These are phyloP conservation scores for Yamadazyma olivae DNA, from an alignment of 805 yeast species.

Conservation along the genomic window DNA sequence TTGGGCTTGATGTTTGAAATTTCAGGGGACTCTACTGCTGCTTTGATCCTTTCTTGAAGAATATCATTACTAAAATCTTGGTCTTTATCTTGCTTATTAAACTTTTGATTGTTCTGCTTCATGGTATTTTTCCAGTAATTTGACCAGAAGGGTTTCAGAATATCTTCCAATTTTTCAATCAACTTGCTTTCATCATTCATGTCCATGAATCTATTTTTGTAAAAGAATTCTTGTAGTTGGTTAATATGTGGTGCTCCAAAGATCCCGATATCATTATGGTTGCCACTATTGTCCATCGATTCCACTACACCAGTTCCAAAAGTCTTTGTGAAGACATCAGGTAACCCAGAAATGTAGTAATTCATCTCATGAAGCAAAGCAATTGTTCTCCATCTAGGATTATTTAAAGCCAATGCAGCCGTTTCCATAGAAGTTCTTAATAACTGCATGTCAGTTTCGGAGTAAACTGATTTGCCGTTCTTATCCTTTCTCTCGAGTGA, in stretches of 20 bases:
- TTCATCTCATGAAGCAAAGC: slow-evolving; percentile 66
- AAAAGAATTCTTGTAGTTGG: slow-evolving; percentile 50
- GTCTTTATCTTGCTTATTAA: slow-evolving; percentile 30
- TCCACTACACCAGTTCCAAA: slow-evolving; percentile 44
- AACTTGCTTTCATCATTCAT: slow-evolving; percentile 26
- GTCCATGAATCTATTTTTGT: slow-evolving; percentile 46
- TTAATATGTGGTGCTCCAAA: slow-evolving; percentile 62
- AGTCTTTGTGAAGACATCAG: slow-evolving; percentile 33
- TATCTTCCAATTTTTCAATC: slow-evolving; percentile 25
- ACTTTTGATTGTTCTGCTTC: slow-evolving; percentile 33
- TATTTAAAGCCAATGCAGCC: slow-evolving; percentile 48
- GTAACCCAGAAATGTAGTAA: slow-evolving; percentile 47
- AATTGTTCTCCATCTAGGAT: slow-evolving; percentile 55
- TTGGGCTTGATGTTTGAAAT: background rate
- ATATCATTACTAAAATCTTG: slow-evolving; percentile 9
- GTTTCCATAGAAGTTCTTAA: slow-evolving; percentile 42
- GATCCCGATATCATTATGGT: slow-evolving; percentile 28
- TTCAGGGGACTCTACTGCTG: slow-evolving; percentile 8
- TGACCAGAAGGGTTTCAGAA: slow-evolving; percentile 49
- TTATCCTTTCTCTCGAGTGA: slow-evolving; percentile 37
- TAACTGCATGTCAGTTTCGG: slow-evolving; percentile 35
- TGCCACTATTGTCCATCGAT: slow-evolving; percentile 10
- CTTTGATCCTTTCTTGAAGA: slow-evolving; percentile 10
- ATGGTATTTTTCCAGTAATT: slow-evolving; percentile 47
- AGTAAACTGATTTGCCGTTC: slow-evolving; percentile 25